A percentile compares a stretch with the other conserved stretches of the same genome.
These are phyloP conservation scores for Passalora sequoiae DNA, from an alignment of 2,329 filamentous ascomycete species.

Conservation along the genomic window DNA sequence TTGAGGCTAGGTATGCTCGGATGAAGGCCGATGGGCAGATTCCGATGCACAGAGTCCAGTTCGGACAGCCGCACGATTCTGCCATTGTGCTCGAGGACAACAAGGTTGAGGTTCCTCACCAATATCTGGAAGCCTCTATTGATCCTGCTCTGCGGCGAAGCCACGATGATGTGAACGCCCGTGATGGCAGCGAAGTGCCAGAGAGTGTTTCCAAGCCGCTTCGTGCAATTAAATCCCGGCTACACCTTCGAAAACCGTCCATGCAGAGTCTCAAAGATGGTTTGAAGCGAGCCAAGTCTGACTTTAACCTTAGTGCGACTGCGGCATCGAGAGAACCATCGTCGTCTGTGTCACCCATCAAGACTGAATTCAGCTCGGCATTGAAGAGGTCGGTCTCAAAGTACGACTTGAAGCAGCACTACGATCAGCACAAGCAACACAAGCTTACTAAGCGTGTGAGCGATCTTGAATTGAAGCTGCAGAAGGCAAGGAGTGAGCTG, in stretches of 20 bases:
- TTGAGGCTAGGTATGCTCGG: constrained; percentile 50
- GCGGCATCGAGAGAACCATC: constrained; percentile 34
- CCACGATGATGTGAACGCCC: constrained; percentile 11
- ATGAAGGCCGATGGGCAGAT: constrained; percentile 50
- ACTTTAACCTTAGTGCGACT: constrained; percentile 26
- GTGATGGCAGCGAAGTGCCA: constrained; percentile 21
- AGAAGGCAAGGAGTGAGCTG: constrained; percentile 52
- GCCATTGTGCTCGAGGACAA: constrained; percentile 24
- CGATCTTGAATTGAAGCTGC: constrained; percentile 55
- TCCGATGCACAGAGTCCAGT: constrained; percentile 24
- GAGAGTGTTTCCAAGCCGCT: constrained; percentile 18
- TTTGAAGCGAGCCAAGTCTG: constrained; percentile 33
- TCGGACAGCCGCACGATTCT: constrained; percentile 28
- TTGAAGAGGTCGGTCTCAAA: constrained; percentile 49
- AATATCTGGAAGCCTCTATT: constrained; percentile 14
- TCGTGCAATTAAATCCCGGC: constrained; percentile 19
- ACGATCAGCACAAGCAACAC: too few relatives aligned
- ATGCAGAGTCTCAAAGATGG: constrained; percentile 29
- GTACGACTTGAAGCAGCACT: constrained; percentile 53
- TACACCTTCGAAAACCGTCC: constrained; percentile 32
- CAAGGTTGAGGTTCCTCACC: constrained; percentile 10
- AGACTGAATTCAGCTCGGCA: constrained; percentile 22
- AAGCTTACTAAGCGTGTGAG: constrained; percentile 57
- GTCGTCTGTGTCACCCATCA: constrained; percentile 33
- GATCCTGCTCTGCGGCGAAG: constrained; percentile 15